Base-by-base conservation (phyloP, 164 flowering plant genomes). In the Kalanchoe fedtschenkoi region DNA sequence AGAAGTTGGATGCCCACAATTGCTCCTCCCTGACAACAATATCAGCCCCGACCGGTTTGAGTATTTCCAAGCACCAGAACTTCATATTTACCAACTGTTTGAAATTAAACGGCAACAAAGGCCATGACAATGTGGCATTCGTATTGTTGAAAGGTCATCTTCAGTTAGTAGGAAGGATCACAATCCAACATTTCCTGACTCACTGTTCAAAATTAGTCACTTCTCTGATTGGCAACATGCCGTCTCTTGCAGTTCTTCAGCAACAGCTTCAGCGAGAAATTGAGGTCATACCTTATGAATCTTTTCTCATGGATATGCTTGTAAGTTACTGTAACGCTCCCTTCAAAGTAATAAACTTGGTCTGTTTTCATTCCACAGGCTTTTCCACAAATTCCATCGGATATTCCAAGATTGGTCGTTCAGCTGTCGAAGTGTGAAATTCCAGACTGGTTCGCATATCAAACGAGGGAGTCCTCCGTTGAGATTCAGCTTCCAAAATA, bases 61-160 rank as follows among this genome's bases (percentile, higher is more conserved):
- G 17, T 51, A 16, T 51, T 21, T 60, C 9, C 21, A 26, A 60
- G 16, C 16, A 37, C 44, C 46, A 21, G 15, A 16, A 22, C 15
- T 60, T 60, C 17, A 7, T 21, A 22, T 60, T 60, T 26, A 22
- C 19, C 28, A 37, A 39, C 8, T 39, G 62, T 24, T 14, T 37
- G 5, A 39, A 37, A 30, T 9, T 37, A 4, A 33, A 19, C 38
- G 46, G 21, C 33, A 37, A 37, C 46, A 37, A 9, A 26, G 56
- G 56, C 56, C 56, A 51, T 26, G 56, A 51, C 56, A 51, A 51
- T 51, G 56, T 26, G 56, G 56, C 56, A 13, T 51, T 51, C 56
- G 26, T 51, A 51, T 51, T 51, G 32, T 26, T 51, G 56, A 51
- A 51, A 51, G 56, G 32, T 51, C 56, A 51, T 51, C 56, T 51